Evolutionary conservation across 2,329 filamentous ascomycete genomes (phyloP), one percentile per base, ranked within the genome.

Genomic region (Aspergillus proliferans): DNA sequence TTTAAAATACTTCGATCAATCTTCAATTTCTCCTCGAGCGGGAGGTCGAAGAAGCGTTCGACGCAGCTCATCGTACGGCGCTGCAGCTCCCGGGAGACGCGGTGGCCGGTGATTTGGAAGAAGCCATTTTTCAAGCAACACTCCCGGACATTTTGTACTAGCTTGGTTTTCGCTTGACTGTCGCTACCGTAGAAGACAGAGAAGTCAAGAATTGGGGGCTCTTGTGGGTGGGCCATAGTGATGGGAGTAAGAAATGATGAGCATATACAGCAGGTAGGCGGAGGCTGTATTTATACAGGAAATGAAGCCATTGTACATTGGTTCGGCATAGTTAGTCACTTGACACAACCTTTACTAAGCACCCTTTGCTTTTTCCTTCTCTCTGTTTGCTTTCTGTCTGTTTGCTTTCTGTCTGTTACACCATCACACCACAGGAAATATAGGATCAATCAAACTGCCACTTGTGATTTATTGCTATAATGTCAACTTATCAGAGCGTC

Each of bases 71-170:
- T 65, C 7, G 72, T 65, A 7, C 58, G 57, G 2, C 65, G 56
- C 46, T 74, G 71, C 3, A 74, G 52, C 2, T 65, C 59, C 9
- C 63, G 42, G 1, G 72, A 65, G 4, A 75, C 63, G 2, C 64
- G 58, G 46, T 75, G 72, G 24, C 68, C 68, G 2, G 64, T 68
- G 52, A 75, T 71, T 47, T 75, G 72, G 57, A 75, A 76, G 58
- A 76, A 76, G 21, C 73, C 73, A 41, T 63, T 62, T 43, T 61
- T 58, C 8, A 57, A 57, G 38, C 61, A 64, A 9, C 55, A 60
- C 10, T 60, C 52, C n/a, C 60, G 58, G 9, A 63, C 49, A 3
- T 60, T 47, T 2, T 60, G 46, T 8, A 67, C 59, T 12, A 67
- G 49, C 12, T 59, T 49, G 3, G 55, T 51, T 49, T 67, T 68